phyloP scores from a whole-genome alignment of 2,329 filamentous ascomycete species.

The Neobulgaria alba region DNA sequence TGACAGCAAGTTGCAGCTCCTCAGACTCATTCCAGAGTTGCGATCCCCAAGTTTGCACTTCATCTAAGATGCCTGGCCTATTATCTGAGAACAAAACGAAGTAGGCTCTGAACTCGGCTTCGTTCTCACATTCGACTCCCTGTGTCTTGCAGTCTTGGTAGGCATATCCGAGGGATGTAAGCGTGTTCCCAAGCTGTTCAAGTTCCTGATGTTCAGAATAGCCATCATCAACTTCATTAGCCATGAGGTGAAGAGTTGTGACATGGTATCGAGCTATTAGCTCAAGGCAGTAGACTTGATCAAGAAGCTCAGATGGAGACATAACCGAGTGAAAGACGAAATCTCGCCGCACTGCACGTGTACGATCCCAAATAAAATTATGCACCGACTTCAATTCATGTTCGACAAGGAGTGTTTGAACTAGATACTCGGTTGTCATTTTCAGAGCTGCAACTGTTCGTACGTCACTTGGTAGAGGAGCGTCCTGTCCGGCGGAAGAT shows the following conservation, averaged over 20 bases:
- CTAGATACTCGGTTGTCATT: conserved; percentile 53
- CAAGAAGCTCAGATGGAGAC: conserved; percentile 42
- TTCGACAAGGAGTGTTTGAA: conserved; percentile 47
- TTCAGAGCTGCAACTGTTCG: conserved; percentile 50
- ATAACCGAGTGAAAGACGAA: conserved; percentile 59
- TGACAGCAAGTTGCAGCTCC: conserved; percentile 52
- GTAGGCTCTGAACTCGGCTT: conserved; percentile 58
- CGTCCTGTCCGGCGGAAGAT: conserved; percentile 60
- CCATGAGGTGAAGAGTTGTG: conserved; percentile 54
- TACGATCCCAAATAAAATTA: conserved; percentile 60
- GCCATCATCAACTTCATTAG: conserved; percentile 44
- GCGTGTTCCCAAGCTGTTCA: conserved; percentile 56
- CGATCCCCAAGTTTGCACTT: conserved; percentile 46
- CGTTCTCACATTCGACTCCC: conserved; percentile 49
- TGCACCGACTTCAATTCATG: conserved; percentile 49
- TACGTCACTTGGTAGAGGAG: conserved; percentile 59
- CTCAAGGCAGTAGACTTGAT: conserved; percentile 56
- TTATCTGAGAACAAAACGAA: conserved; percentile 54
- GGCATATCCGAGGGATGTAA: conserved; percentile 56
- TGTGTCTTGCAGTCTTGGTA: conserved; percentile 58
- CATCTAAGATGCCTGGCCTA: conserved; percentile 48
- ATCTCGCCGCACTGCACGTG: conserved; percentile 57
- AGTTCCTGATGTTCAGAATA: conserved; percentile 61
- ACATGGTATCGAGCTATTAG: conserved; percentile 60
- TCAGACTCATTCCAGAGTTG: conserved; percentile 47